Conservation (phyloP, 208 protist genomes). For the Leishmania mexicana region DNA sequence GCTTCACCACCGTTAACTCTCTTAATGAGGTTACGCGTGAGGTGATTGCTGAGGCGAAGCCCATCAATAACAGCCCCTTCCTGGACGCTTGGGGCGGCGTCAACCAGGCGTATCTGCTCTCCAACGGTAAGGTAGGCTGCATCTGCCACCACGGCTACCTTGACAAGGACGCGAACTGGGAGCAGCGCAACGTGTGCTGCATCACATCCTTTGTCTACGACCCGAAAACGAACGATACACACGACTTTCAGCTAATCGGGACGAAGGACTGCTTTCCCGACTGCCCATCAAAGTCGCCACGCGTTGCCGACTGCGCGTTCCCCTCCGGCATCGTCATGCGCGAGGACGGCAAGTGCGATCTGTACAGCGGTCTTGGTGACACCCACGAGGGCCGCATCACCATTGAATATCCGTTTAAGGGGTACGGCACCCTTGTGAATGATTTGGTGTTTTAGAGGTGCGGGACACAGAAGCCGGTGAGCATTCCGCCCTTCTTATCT, state of each 20-base stretch:
- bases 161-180: slow-evolving; percentile 18
- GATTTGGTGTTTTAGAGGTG: slow-evolving; percentile 25
- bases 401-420: slow-evolving; percentile 75
- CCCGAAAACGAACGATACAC: slow-evolving; percentile 25
- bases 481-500: background rate
- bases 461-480: background rate
- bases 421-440: slow-evolving; percentile 36
- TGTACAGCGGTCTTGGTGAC: slow-evolving; percentile 76
- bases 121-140: slow-evolving; percentile 38
- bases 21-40: slow-evolving; percentile 34
- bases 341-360: slow-evolving; percentile 61
- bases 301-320: slow-evolving; percentile 49
- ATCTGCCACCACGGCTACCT: slow-evolving; percentile 49
- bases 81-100: slow-evolving; percentile 48
- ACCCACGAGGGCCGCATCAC: slow-evolving; percentile 59
- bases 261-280: slow-evolving; percentile 42
- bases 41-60: slow-evolving; percentile 30
- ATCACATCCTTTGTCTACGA: slow-evolving; percentile 45
- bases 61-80: slow-evolving; percentile 24
- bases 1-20: slow-evolving; percentile 39
- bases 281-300: slow-evolving; percentile 36
- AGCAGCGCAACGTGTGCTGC: slow-evolving; percentile 33
- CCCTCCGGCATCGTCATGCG: slow-evolving; percentile 66
- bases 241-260: slow-evolving; percentile 41
- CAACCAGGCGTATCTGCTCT: slow-evolving; percentile 49